phyloP scores from a whole-genome alignment of 2,329 filamentous ascomycete genomes.

The Ophiostoma montium region DNA sequence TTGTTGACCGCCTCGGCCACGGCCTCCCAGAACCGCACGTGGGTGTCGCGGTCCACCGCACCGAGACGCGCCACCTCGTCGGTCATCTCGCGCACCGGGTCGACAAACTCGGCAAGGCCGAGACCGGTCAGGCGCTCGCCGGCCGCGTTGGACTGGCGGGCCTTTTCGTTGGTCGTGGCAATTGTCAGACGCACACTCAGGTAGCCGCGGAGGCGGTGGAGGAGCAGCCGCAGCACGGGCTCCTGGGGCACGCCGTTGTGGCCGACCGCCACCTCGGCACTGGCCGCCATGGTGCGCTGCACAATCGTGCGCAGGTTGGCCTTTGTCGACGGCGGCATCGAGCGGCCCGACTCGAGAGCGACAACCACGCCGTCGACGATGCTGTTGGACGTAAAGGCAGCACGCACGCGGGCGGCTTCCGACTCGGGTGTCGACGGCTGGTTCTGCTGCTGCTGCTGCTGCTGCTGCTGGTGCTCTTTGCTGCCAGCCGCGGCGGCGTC shows the following conservation, averaged over 20 bases:
- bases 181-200: constrained; percentile 51
- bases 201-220: constrained; percentile 53
- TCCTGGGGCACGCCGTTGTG: constrained; percentile 30
- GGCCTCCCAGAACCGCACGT: constrained; percentile 56
- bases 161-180: constrained; percentile 53
- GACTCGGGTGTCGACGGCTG: not conserved
- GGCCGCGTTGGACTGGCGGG: constrained; percentile 53
- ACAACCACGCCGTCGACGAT: constrained; percentile 48
- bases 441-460: not conserved
- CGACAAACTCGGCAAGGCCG: constrained; percentile 60
- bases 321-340: constrained; percentile 51
- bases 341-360: constrained; percentile 45
- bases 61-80: constrained; percentile 53
- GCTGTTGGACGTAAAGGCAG: constrained; percentile 15
- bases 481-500: constrained; percentile 19
- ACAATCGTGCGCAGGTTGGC: constrained; percentile 43
- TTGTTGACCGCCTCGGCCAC: constrained; percentile 24
- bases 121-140: constrained; percentile 55
- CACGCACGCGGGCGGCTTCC: not conserved
- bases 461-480: constrained; percentile 17
- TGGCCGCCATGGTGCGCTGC: constrained; percentile 38
- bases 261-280: constrained; percentile 27
- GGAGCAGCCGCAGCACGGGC: constrained; percentile 50
- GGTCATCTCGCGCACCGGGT: constrained; percentile 53
- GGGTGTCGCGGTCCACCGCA: constrained; percentile 51